Percentiles rank a stretch among this genome's conserved stretches.
phyloP scores from a whole-genome alignment of 148 eudicot species.

The Beta vulgaris region DNA sequence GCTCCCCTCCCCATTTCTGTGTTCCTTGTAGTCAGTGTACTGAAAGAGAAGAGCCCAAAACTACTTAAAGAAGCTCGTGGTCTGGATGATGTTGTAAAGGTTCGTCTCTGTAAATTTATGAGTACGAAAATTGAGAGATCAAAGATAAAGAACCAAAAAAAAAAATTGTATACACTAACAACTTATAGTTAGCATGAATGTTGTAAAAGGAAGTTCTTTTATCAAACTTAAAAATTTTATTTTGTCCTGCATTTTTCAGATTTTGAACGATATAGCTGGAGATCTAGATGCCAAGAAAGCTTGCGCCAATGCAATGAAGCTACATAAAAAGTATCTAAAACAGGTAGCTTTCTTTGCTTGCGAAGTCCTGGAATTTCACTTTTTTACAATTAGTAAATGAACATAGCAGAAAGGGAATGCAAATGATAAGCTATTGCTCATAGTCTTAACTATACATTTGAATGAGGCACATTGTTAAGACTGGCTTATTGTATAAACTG shows the following conservation, averaged over 20 bases:
- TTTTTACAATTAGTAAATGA: background rate
- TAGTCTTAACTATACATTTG: no score
- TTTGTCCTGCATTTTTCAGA: conserved; percentile 39
- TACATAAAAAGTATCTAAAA: conserved; percentile 87
- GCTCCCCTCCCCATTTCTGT: conserved; percentile 86
- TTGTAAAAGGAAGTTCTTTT: background rate
- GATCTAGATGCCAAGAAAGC: conserved; percentile 90
- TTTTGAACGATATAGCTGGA: conserved; percentile 87
- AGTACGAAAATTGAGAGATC: background rate
- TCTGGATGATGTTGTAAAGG: conserved; percentile 96
- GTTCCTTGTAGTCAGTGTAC: conserved; percentile 90
- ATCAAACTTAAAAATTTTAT: no score
- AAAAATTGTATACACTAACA: background rate
- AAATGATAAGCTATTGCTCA: no score
- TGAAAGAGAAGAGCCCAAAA: conserved; percentile 79
- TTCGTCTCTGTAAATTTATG: conserved; percentile 23
- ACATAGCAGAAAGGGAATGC: background rate
- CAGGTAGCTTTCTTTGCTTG: conserved; percentile 49
- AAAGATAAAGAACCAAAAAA: background rate
- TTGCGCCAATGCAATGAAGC: conserved; percentile 86
- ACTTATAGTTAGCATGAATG: background rate
- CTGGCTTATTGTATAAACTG: no score
- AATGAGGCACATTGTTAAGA: no score
- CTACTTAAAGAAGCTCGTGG: conserved; percentile 90
- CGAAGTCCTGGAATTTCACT: conserved; percentile 12